Evolutionary conservation across 2,329 filamentous ascomycete species (phyloP).

Genomic region (Beauveria asiatica): DNA sequence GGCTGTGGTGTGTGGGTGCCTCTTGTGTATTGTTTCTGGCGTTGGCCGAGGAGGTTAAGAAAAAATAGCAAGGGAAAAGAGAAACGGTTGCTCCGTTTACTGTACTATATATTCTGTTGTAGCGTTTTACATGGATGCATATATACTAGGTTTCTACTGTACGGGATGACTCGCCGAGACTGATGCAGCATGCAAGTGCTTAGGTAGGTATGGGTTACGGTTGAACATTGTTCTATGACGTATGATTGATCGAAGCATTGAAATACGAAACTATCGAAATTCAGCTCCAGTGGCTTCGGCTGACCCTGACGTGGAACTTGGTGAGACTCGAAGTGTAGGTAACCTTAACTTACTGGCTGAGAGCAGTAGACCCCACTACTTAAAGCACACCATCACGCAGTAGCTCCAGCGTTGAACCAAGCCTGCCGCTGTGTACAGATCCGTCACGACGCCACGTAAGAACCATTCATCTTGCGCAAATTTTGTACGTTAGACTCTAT

Average conservation of each 20-base stretch:
- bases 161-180: no score
- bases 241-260: neutral
- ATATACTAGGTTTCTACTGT: neutral
- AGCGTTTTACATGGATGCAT: conserved; percentile 8
- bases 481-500: neutral
- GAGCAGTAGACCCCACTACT: neutral
- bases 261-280: no score
- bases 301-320: neutral
- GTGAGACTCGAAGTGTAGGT: no score
- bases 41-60: neutral
- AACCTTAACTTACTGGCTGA: no score
- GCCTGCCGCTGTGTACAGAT: neutral
- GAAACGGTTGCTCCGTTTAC: neutral
- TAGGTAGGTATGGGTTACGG: neutral
- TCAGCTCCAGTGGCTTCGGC: neutral
- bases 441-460: neutral
- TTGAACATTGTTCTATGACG: neutral
- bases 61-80: neutral
- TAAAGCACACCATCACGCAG: neutral
- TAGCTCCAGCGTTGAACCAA: neutral
- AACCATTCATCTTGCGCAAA: neutral
- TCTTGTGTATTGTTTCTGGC: conserved; percentile 1
- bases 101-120: conserved; percentile 8
- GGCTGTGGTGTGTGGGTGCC: neutral
- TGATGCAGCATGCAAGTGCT: neutral